Base-by-base conservation (phyloP, 2,329 filamentous ascomycete species). In the Elsinoe necatrix region DNA sequence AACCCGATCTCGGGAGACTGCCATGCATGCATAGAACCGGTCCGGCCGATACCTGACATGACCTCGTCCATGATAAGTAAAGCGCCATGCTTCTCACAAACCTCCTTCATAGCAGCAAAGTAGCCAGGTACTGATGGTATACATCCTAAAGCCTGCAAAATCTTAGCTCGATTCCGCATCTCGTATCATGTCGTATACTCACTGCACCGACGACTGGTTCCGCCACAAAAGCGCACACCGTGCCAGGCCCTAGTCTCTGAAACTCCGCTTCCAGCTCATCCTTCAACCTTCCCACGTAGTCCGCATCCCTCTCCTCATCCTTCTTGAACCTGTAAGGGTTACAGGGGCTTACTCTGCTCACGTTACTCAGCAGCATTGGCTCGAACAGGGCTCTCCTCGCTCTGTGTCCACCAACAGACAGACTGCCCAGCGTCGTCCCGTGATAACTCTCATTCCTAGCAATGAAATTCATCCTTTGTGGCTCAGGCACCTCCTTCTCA, bases 21-120 rank as follows among this genome's bases (percentile, higher is more conserved):
- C 78, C 81, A 87, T 1, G 81, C 80, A 69, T 87, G 79, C 61
- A 84, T 68, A 7, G 68, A 67, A 0, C 82, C 83, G 0, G 76
- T 77, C 1, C 82, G 72, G 1, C 83, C 83, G 68, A 79, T 79
- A 1, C 84, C 84, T 48, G 80, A 84, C 85, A 90, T 88, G 43
- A 89, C 77, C 66, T 92, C 88, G 64, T 93, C 89, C 0, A 92
- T 71, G 45, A 92, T 84, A n/a, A 93, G 74, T 0, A 93, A 77
- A 0, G 84, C 82, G 0, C 85, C 87, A 64, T 92, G 76, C 59
- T 80, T 81, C 54, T 85, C 78, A 66, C 88, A 93, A 1, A 93
- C 73, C 1, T 73, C 72, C 63, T 80, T 79, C 69, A 92, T 81
- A 0, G 84, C 85, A 52, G 75, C 71, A 51, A 91, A 81, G 62